phyloP scores from a whole-genome alignment of 1,284 basidiomycete genomes.

The Apiotrichum veenhuisii region DNA sequence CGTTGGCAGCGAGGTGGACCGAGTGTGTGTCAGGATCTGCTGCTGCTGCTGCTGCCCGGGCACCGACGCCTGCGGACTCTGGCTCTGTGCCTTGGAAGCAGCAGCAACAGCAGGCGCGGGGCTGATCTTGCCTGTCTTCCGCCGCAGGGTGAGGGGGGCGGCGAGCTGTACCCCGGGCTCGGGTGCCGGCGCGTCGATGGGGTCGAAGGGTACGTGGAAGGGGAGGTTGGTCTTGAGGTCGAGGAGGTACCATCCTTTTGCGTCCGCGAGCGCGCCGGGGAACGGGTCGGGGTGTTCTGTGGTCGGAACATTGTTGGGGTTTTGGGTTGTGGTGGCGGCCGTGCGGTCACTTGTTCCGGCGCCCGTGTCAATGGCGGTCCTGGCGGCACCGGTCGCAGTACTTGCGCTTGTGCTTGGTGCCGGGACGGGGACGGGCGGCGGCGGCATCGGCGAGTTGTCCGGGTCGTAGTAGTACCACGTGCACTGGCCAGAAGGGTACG shows the following conservation, averaged over 20 bases:
- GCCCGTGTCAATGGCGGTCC: no score
- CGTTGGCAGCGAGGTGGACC: no score
- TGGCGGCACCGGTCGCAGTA: not conserved
- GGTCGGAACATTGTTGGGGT: no score
- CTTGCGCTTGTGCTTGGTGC: no score
- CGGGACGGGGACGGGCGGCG: not conserved
- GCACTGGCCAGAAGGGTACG: not conserved
- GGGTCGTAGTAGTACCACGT: conserved; percentile 5
- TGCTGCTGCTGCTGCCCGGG: no score
- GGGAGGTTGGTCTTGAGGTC: conserved; percentile 4
- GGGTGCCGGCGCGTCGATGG: not conserved
- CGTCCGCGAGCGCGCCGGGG: not conserved
- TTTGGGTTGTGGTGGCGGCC: no score
- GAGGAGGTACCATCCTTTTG: not conserved
- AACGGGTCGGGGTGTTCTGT: not conserved
- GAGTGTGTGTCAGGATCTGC: no score
- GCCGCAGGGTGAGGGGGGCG: not conserved
- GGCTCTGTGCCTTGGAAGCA: no score
- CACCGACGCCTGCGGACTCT: no score
- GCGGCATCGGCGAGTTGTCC: conserved; percentile 2
- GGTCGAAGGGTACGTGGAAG: conserved; percentile 1
- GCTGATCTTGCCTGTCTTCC: not conserved
- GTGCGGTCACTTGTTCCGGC: no score
- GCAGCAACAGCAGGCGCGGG: no score
- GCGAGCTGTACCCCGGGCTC: not conserved